These are phyloP conservation scores for Leptographium wingfieldii DNA, from an alignment of 2,329 filamentous ascomycete genomes.

Conservation along the genomic window DNA sequence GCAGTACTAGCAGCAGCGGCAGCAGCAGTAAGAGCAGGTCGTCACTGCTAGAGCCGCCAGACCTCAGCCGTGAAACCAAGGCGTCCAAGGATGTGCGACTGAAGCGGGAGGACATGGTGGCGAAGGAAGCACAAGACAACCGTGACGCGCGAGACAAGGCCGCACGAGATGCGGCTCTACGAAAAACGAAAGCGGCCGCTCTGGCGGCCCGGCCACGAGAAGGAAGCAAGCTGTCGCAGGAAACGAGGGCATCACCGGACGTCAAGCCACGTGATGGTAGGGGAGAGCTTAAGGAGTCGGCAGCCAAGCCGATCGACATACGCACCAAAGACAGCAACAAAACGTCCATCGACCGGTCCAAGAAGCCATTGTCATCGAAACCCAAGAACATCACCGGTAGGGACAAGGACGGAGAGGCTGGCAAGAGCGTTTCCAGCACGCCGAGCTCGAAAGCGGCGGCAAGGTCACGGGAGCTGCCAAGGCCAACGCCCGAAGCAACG, in stretches of 20 bases:
- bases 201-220: slow-evolving; percentile 7
- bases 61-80: slow-evolving; percentile 9
- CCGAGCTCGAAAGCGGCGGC: not conserved
- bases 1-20: not conserved
- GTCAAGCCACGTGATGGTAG: not conserved
- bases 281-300: not conserved
- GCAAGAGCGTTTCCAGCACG: not conserved
- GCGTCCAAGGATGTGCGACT: slow-evolving; percentile 5
- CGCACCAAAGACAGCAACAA: not conserved
- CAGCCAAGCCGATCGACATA: not conserved
- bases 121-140: slow-evolving; percentile 7
- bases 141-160: not conserved
- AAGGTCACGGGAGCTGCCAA: not conserved
- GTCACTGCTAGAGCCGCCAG: not conserved
- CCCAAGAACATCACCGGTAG: not conserved
- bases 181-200: slow-evolving; percentile 4
- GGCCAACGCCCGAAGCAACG: too few relatives aligned
- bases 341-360: not conserved
- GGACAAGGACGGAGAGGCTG: not conserved
- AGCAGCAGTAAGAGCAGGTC: not conserved
- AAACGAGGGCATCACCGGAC: slow-evolving; percentile 8
- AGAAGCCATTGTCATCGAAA: not conserved
- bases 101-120: slow-evolving; percentile 8
- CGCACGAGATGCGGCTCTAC: not conserved
- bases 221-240: slow-evolving; percentile 10